A percentile compares a stretch with the other conserved stretches of the same genome.
These are phyloP conservation scores for Botrytis deweyae DNA, from an alignment of 2,329 filamentous ascomycete species.

Conservation along the genomic window DNA sequence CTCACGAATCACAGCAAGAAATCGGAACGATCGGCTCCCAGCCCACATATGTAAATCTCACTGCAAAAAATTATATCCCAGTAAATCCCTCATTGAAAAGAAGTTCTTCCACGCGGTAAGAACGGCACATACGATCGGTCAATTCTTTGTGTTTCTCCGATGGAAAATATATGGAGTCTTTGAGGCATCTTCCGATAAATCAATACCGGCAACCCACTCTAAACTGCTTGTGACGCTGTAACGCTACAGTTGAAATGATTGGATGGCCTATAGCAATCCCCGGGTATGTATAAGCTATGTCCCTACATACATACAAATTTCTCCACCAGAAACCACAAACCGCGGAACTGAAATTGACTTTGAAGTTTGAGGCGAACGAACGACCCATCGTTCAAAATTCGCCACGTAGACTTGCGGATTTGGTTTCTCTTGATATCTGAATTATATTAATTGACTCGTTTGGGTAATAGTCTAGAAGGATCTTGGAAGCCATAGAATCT, in stretches of 20 bases:
- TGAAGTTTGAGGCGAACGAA: conserved; percentile 13
- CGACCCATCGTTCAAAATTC: conserved; percentile 1
- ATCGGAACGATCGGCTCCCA: conserved; percentile 7
- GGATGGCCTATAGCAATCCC: background rate
- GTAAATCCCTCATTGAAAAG: conserved; percentile 17
- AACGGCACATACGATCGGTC: conserved; percentile 1
- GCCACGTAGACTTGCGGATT: conserved; percentile 4
- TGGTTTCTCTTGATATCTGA: background rate
- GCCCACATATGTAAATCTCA: conserved; percentile 5
- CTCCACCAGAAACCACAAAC: background rate
- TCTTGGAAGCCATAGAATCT: conserved; percentile 2
- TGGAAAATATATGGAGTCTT: conserved; percentile 1
- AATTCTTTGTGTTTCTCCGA: background rate
- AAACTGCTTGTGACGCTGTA: background rate
- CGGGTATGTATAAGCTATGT: background rate
- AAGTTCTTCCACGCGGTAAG: conserved; percentile 4
- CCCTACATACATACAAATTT: conserved; percentile 1
- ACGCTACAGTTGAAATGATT: background rate
- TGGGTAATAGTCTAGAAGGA: conserved; percentile 9
- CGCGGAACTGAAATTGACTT: background rate
- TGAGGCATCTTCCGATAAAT: background rate
- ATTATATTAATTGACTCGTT: conserved; percentile 13
- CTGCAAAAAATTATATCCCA: background rate
- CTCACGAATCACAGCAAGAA: background rate
- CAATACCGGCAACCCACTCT: background rate